Evolutionary conservation across 352 stramenopile species (phyloP).

Genomic region (Pythium scleroteichum): DNA sequence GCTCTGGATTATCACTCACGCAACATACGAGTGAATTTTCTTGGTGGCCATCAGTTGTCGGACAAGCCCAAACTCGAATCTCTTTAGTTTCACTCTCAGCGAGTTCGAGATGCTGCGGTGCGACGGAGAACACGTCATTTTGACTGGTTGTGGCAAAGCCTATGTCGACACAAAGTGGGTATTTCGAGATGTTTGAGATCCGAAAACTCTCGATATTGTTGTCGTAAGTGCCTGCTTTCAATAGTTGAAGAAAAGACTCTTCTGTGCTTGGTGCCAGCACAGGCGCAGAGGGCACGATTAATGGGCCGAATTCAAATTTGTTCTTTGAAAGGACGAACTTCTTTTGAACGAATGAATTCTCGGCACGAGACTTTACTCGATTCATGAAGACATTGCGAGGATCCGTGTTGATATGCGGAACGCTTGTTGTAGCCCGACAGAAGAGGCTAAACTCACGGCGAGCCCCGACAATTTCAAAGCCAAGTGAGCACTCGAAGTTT

Average conservation of each 20-base stretch:
- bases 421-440: constrained; percentile 71
- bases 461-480: constrained; percentile 92
- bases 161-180: constrained; percentile 70
- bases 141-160: constrained; percentile 34
- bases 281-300: constrained; percentile 56
- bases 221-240: constrained; percentile 28
- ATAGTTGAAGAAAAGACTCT: constrained; percentile 47
- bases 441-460: constrained; percentile 85
- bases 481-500: constrained; percentile 78
- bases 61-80: constrained; percentile 91
- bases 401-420: constrained; percentile 93
- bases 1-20: constrained; percentile 90
- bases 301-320: constrained; percentile 92
- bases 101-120: constrained; percentile 75
- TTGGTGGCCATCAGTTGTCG: constrained; percentile 52
- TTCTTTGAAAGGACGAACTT: constrained; percentile 90
- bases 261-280: constrained; percentile 38
- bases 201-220: constrained; percentile 91
- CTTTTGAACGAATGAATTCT: constrained; percentile 78
- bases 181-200: constrained; percentile 89
- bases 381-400: constrained; percentile 95
- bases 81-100: constrained; percentile 90
- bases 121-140: constrained; percentile 61
- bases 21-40: constrained; percentile 88
- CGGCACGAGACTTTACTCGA: constrained; percentile 80